Percentiles rank a stretch among this genome's conserved stretches.
phyloP scores from a whole-genome alignment of 2,329 filamentous ascomycete genomes.

The Neofusicoccum ribis region DNA sequence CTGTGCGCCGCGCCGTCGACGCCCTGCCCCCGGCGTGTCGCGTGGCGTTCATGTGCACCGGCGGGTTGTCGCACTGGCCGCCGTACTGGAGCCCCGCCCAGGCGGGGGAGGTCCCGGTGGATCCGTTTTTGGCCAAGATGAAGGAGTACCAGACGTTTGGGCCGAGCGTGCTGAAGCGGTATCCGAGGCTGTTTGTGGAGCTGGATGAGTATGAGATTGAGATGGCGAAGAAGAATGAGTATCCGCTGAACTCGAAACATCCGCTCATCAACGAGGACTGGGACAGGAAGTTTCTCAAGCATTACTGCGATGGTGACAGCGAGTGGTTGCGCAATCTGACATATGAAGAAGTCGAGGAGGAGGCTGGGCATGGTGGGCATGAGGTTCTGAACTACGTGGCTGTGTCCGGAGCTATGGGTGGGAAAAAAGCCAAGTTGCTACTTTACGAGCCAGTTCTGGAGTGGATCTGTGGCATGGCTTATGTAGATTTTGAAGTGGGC shows the following conservation, averaged over 20 bases:
- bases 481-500: conserved; percentile 17
- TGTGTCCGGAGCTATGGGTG: conserved; percentile 18
- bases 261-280: conserved; percentile 32
- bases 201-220: conserved; percentile 35
- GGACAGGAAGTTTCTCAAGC: conserved; percentile 29
- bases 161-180: conserved; percentile 25
- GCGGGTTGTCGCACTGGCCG: conserved; percentile 32
- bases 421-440: conserved; percentile 18
- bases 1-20: conserved; percentile 24
- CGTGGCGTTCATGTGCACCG: conserved; percentile 20
- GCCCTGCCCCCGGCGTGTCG: conserved; percentile 15
- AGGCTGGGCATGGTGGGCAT: conserved; percentile 27
- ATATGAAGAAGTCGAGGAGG: conserved; percentile 26
- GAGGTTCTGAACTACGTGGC: conserved; percentile 28
- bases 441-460: conserved; percentile 21
- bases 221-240: conserved; percentile 33
- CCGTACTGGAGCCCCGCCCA: conserved; percentile 33
- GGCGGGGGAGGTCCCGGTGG: conserved; percentile 27
- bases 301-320: conserved; percentile 24
- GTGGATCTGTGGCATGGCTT: conserved; percentile 21
- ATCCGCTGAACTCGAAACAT: conserved; percentile 32
- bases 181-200: conserved; percentile 30
- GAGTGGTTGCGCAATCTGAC: conserved; percentile 25
- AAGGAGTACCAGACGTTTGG: conserved; percentile 33
- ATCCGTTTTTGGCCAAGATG: conserved; percentile 32